phyloP scores from a whole-genome alignment of 1,284 basidiomycete genomes.

The Malassezia sp. region DNA sequence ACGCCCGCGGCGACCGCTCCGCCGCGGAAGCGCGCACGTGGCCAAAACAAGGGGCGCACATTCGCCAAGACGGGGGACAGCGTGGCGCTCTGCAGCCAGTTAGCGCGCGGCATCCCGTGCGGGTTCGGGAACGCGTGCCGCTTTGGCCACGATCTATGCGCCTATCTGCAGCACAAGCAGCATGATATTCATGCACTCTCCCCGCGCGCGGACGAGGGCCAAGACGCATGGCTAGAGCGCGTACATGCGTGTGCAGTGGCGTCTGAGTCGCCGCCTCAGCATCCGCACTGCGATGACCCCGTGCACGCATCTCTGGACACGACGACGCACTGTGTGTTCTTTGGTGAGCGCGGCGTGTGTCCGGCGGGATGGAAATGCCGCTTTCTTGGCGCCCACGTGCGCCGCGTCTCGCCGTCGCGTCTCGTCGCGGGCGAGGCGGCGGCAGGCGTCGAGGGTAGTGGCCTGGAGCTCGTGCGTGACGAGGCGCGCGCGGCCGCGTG shows the following conservation, averaged over 20 bases:
- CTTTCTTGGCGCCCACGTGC: conserved; percentile 65
- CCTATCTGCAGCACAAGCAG: conserved; percentile 11
- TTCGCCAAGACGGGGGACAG: conserved; percentile 13
- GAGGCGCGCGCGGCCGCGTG: conserved; percentile 51
- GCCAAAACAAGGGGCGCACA: conserved; percentile 14
- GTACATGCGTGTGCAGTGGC: conserved; percentile 1
- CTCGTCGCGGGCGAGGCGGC: conserved; percentile 1
- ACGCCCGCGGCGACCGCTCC: not conserved
- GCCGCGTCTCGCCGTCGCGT: conserved; percentile 19
- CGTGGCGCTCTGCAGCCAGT: conserved; percentile 6
- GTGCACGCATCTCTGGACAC: conserved; percentile 53
- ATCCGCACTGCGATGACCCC: conserved; percentile 14
- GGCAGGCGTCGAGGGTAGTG: conserved; percentile 17
- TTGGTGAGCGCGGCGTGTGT: conserved; percentile 65
- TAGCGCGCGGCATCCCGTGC: conserved; percentile 5
- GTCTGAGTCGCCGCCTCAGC: not conserved
- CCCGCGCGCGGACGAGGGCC: not conserved
- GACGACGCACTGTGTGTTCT: conserved; percentile 59
- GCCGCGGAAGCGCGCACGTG: conserved; percentile 13
- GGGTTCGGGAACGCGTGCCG: conserved; percentile 12
- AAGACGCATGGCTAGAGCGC: conserved; percentile 6
- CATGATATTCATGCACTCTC: not conserved
- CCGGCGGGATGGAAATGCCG: conserved; percentile 80
- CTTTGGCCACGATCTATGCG: conserved; percentile 13
- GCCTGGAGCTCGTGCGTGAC: conserved; percentile 51